Evolutionary conservation across 1,284 basidiomycete species (phyloP), one percentile per base, ranked within the genome.

Genomic region (Irpex sp.): DNA sequence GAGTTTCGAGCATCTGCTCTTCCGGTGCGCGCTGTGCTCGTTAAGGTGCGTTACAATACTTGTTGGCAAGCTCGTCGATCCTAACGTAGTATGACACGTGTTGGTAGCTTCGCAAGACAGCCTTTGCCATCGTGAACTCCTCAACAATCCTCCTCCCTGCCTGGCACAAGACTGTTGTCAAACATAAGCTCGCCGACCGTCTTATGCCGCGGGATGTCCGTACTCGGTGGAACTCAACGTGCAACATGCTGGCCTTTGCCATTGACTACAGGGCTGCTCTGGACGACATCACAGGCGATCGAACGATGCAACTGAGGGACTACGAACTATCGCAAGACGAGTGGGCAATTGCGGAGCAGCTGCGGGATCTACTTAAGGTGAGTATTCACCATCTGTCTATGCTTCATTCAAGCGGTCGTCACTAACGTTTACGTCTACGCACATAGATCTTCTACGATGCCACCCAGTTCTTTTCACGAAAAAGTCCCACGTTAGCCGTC

Each of bases 161-260:
- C 3, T 64, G 63, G 32, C 63, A n/a, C 27, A 9, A 27, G 13
- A 32, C 10, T 11, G 22, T 27, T 5, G 22, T 10, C 59, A 62
- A 22, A 15, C 22, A 10, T 10, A 43, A 43, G n/a, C 58, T 82
- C 5, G 6, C 38, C 0, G 24, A 69, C 0, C 65, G 71, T 1
- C 70, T 77, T 2, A 78, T 84, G 49, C 82, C 79, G 0, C 76
- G 77, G 0, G 78, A 84, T 66, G 78, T 85, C 0, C 22, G 67
- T 24, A 85, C 80, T 0, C 66, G 78, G 0, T 84, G 82, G 83
- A 84, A 82, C 66, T 82, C 78, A 0, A 84, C 80, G 0, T 81
- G 73, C 65, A 71, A 81, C 10, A 80, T 83, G 82, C 71, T 84
- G 0, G 59, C 66, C 0, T 78, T 79, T 63, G 78, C 43, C 4